Evolutionary conservation across 75 land plant genomes (phyloP), one percentile per base, ranked within the genome.

Genomic region (Cupressus sempervirens): DNA sequence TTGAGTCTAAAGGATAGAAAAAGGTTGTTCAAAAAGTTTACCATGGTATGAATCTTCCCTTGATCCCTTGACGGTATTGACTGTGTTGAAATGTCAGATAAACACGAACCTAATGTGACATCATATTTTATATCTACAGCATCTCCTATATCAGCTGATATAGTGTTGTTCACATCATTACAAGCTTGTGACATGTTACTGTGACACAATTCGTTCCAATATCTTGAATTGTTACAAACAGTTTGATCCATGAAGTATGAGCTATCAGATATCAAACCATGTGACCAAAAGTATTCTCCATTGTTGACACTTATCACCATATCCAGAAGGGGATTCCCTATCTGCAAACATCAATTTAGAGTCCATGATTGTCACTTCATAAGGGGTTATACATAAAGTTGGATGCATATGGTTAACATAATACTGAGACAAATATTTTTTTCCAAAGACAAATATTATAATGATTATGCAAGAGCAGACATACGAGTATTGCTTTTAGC

Each of bases 241-340:
- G n/a, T 84, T 26, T 67, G 38, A 12, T 84, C 11, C 13, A 88
- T 83, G 15, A 72, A 20, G 84, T 75, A 89, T 7, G 90, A 53
- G 18, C 72, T 68, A 82, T 82, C 38, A 18, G 67, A 82, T 14
- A 52, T 82, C 34, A 82, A 16, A 50, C 83, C 83, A 82, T 82
- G 83, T 50, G 83, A 82, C 72, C 65, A 52, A 12, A 82, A 16
- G 36, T 32, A 82, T 35, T 52, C 83, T 4, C 30, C 26, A 48
- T 32, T 50, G 83, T 82, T 82, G 16, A 82, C 30, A n/a, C n/a
- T 52, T 15, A 53, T 50, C 36, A 52, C 54, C 10, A 82, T 6
- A 11, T 82, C 65, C 38, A 82, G 12, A 30, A 30, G 10, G 8
- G 83, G 83, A 52, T 82, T 82, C 1, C 38, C 67, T n/a, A 82